Conservation (phyloP, 2,329 filamentous ascomycete genomes). For the Trichoderma oligosporum region DNA sequence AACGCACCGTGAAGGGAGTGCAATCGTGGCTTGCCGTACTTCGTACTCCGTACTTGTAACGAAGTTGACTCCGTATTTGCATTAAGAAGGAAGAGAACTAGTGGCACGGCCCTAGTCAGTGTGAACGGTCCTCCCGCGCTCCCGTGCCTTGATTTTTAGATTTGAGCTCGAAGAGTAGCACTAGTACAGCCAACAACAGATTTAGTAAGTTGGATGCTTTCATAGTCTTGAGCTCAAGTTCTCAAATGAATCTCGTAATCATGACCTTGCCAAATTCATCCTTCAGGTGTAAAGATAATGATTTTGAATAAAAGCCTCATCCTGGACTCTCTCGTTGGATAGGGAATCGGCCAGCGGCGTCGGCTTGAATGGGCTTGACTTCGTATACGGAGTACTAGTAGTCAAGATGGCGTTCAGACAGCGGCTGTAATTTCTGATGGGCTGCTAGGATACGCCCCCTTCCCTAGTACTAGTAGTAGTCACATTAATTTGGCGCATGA, state of each 20-base stretch:
- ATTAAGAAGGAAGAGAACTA: slow-evolving; percentile 2
- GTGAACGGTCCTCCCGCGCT: slow-evolving; percentile 21
- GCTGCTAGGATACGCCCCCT: slow-evolving; percentile 14
- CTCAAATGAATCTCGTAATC: not conserved
- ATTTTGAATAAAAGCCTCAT: slow-evolving; percentile 21
- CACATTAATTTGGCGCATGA: not conserved
- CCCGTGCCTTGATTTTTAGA: slow-evolving; percentile 17
- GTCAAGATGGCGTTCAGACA: slow-evolving; percentile 1
- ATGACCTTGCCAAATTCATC: not conserved
- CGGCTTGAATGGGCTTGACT: not conserved
- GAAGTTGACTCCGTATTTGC: not conserved
- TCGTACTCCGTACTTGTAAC: not conserved
- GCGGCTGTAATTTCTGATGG: slow-evolving; percentile 4
- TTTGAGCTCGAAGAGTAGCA: not conserved
- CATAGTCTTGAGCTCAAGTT: not conserved
- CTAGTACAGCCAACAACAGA: not conserved
- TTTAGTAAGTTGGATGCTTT: not conserved
- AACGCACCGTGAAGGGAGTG: not conserved
- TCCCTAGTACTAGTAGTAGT: not conserved
- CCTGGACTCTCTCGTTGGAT: not conserved
- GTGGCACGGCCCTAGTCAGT: slow-evolving; percentile 8
- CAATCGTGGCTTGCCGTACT: not conserved
- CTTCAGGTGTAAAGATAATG: slow-evolving; percentile 13
- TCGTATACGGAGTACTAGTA: not conserved
- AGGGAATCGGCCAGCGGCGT: not conserved